phyloP scores from a whole-genome alignment of 768 basidiomycete species.

The Mycena indigotica region DNA sequence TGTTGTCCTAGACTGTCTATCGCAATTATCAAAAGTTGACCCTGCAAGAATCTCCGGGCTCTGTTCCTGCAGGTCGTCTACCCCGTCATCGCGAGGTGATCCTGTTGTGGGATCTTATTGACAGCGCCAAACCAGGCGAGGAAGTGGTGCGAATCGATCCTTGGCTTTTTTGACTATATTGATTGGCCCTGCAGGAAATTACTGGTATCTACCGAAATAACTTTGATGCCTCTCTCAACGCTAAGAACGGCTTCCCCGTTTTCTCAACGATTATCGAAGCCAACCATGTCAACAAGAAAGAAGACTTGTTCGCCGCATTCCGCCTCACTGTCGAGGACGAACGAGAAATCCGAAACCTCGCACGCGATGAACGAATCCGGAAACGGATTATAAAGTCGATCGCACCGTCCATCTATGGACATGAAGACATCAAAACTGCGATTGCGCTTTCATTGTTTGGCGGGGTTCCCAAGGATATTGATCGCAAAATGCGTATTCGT shows the following conservation, averaged over 20 bases:
- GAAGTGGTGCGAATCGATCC: constrained; percentile 71
- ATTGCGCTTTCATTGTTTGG: constrained; percentile 94
- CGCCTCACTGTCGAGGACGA: constrained; percentile 97
- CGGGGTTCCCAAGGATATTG: constrained; percentile 93
- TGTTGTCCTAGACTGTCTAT: constrained; percentile 80
- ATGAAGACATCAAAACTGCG: constrained; percentile 98
- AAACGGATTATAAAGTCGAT: constrained; percentile 99
- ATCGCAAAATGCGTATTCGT: constrained; percentile 92
- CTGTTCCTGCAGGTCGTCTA: constrained; percentile 95
- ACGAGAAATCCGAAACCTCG: constrained; percentile 82
- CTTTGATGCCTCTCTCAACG: constrained; percentile 96
- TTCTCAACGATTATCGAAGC: constrained; percentile 98
- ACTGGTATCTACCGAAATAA: constrained; percentile 99
- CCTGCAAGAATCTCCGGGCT: constrained; percentile 95
- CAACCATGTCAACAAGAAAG: constrained; percentile 98
- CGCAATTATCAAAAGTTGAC: constrained; percentile 99
- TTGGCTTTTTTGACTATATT: neutral
- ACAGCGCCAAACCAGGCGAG: constrained; percentile 97
- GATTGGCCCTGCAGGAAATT: constrained; percentile 67
- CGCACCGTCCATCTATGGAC: constrained; percentile 98
- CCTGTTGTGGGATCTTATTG: constrained; percentile 96
- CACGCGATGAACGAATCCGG: constrained; percentile 90
- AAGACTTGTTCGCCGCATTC: constrained; percentile 98
- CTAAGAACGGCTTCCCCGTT: constrained; percentile 98
- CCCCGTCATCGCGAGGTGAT: constrained; percentile 97